phyloP scores from a whole-genome alignment of 75 land plant genomes.

The Sequoiadendron giganteum region DNA sequence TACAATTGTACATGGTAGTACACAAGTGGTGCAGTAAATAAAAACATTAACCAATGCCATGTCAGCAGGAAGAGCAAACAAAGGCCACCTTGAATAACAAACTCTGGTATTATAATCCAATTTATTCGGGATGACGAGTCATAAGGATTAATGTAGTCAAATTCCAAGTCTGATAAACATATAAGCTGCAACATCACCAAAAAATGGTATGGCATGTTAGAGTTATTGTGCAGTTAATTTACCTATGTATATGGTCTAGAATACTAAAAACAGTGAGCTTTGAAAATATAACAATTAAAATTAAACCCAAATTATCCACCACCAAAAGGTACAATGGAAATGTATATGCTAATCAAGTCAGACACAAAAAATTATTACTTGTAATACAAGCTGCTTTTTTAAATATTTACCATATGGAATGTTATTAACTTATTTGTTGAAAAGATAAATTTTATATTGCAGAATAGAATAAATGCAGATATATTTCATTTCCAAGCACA shows the following conservation, averaged over 20 bases:
- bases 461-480: not conserved
- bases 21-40: constrained; percentile 46
- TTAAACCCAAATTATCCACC: not conserved
- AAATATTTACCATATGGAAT: not conserved
- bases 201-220: not conserved
- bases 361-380: not conserved
- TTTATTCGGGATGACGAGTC: constrained; percentile 74
- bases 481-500: not conserved
- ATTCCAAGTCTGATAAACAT: constrained; percentile 74
- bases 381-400: not conserved
- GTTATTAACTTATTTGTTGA: not conserved
- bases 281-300: not conserved
- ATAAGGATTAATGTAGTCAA: constrained; percentile 81
- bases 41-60: constrained; percentile 63
- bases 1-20: constrained; percentile 61
- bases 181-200: constrained; percentile 47
- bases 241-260: not conserved
- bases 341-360: not conserved
- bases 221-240: not conserved
- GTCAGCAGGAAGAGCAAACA: constrained; percentile 45
- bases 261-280: not conserved
- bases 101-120: constrained; percentile 65
- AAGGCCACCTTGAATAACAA: constrained; percentile 50
- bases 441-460: not conserved
- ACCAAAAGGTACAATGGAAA: too few relatives aligned